These are phyloP conservation scores for Cytospora paraplurivora DNA, from an alignment of 2,329 filamentous ascomycete genomes.

Conservation along the genomic window DNA sequence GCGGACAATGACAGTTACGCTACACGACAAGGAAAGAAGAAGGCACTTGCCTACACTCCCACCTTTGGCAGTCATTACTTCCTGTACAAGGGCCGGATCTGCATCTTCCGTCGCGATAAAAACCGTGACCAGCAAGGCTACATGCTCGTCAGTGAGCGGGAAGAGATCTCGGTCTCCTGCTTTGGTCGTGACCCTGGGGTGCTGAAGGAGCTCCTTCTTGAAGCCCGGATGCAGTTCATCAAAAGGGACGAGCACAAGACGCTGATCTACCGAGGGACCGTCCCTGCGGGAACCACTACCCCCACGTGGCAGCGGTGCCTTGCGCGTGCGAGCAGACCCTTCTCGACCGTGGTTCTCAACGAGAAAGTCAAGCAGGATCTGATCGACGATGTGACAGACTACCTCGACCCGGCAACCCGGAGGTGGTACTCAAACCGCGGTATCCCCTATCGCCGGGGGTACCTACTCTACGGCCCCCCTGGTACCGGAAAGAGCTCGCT, in stretches of 20 bases:
- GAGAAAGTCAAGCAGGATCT: constrained; percentile 61
- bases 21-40: constrained; percentile 39
- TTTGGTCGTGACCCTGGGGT: constrained; percentile 62
- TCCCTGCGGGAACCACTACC: constrained; percentile 44
- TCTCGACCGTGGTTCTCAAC: constrained; percentile 67
- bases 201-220: constrained; percentile 63
- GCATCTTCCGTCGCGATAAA: constrained; percentile 59
- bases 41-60: constrained; percentile 64
- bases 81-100: constrained; percentile 61
- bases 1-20: constrained; percentile 39
- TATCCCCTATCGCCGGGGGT: constrained; percentile 83
- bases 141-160: constrained; percentile 52
- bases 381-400: constrained; percentile 63
- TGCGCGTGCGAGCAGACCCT: constrained; percentile 60
- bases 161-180: constrained; percentile 62
- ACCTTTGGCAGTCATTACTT: constrained; percentile 69
- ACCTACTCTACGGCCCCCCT: constrained; percentile 78
- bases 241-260: constrained; percentile 64
- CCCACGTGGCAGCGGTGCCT: constrained; percentile 64
- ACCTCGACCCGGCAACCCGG: constrained; percentile 62
- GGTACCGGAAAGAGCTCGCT: constrained; percentile 79
- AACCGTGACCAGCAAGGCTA: constrained; percentile 46
- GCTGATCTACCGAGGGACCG: constrained; percentile 63
- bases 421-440: constrained; percentile 84
- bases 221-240: constrained; percentile 57